Percentiles rank a stretch among this genome's conserved stretches.
These are phyloP conservation scores for Vaccinium corymbosum DNA, from an alignment of 148 eudicot genomes.

Conservation along the genomic window DNA sequence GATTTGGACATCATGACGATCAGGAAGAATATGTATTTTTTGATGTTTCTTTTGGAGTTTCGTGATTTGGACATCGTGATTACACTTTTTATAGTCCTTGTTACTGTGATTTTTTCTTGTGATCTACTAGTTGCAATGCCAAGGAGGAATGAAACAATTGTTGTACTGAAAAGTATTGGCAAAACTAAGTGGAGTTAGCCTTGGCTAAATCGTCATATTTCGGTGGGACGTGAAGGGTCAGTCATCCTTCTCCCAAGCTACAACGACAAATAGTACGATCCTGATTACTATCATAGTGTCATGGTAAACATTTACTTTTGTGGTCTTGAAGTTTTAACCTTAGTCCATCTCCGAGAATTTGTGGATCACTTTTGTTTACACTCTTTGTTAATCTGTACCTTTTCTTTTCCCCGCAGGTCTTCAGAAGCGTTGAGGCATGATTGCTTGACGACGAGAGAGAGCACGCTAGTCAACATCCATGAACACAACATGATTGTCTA, in stretches of 20 bases:
- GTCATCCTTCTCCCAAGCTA: neutral
- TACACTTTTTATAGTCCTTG: too few species aligned
- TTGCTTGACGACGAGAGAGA: slow-evolving; percentile 53
- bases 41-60: too few species aligned
- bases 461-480: slow-evolving; percentile 33
- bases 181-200: neutral
- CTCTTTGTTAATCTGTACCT: neutral
- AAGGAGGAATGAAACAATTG: neutral
- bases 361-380: neutral
- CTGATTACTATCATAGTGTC: neutral
- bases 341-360: neutral
- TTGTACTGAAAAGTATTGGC: neutral
- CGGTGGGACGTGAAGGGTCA: neutral
- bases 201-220: neutral
- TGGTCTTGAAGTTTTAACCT: neutral
- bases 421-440: slow-evolving; percentile 8
- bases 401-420: neutral
- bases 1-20: neutral
- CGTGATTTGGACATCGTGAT: too few species aligned
- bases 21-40: too few species aligned
- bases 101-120: neutral
- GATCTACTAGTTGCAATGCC: neutral
- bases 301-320: neutral
- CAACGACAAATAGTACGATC: neutral
- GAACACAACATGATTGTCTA: slow-evolving; percentile 15